Conservation (phyloP, 352 stramenopile species). For the Blastocystis sp. region DNA sequence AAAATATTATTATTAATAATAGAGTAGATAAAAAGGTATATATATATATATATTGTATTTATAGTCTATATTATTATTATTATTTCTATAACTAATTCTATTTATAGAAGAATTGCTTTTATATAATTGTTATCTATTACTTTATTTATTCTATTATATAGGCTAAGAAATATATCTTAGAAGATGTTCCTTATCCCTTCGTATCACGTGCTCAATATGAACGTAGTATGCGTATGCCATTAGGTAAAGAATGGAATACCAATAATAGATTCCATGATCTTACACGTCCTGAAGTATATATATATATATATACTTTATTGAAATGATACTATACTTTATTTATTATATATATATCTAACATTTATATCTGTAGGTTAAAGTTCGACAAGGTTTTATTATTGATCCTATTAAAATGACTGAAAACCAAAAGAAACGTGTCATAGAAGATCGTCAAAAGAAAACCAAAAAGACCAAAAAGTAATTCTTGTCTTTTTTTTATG, state of each 20-base stretch:
- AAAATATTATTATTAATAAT: slow-evolving; percentile 48
- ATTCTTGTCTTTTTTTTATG: too few species aligned
- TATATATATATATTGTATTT: too few species aligned
- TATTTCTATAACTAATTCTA: slow-evolving; percentile 35
- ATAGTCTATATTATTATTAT: slow-evolving; percentile 41
- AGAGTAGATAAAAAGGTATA: slow-evolving; percentile 48
- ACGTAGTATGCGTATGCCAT: slow-evolving; percentile 71
- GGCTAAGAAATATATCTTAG: slow-evolving; percentile 40
- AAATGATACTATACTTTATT: too few species aligned
- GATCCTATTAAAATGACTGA: slow-evolving; percentile 21
- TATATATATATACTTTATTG: too few species aligned
- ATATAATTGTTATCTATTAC: slow-evolving; percentile 56
- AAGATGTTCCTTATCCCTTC: slow-evolving; percentile 86
- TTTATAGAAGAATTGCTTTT: slow-evolving; percentile 54
- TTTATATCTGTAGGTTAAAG: too few species aligned
- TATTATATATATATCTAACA: too few species aligned
- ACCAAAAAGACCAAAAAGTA: too few species aligned
- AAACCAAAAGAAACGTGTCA: neutral
- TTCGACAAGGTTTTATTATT: slow-evolving; percentile 10
- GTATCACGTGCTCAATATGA: slow-evolving; percentile 87
- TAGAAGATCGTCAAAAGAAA: too few species aligned
- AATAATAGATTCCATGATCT: slow-evolving; percentile 31
- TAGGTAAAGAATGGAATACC: slow-evolving; percentile 56
- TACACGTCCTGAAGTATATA: slow-evolving; percentile 34
- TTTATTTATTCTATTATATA: slow-evolving; percentile 50